Evolutionary conservation across 768 basidiomycete species (phyloP).

Genomic region (Suillus bovinus): DNA sequence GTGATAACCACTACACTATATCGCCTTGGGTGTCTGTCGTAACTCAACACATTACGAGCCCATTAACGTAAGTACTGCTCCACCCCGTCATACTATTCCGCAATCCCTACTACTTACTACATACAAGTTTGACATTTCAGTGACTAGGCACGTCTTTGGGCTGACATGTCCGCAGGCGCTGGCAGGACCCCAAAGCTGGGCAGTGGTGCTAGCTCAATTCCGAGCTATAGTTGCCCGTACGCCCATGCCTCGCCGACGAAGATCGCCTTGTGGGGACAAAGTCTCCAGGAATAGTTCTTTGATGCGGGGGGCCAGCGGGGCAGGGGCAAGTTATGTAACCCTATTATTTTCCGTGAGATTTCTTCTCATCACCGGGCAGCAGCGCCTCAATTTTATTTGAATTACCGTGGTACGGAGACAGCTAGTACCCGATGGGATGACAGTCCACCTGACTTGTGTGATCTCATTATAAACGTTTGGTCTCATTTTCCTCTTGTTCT

Average conservation of each 20-base stretch:
- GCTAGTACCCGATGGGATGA: neutral
- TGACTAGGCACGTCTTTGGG: neutral
- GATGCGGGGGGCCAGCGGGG: neutral
- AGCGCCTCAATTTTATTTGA: neutral
- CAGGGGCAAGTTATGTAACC: neutral
- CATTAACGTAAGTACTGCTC: neutral
- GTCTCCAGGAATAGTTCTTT: neutral
- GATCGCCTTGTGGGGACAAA: neutral
- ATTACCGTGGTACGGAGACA: too few relatives aligned
- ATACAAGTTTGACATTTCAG: neutral
- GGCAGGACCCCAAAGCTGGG: neutral
- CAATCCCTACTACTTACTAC: neutral
- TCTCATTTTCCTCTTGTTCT: neutral
- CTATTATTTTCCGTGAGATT: neutral
- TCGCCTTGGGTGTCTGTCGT: neutral
- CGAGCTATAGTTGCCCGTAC: neutral
- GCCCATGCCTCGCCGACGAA: neutral
- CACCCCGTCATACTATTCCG: too few relatives aligned
- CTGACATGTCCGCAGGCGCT: neutral
- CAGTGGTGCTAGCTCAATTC: neutral
- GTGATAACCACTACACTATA: constrained; percentile 11
- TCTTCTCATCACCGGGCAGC: neutral
- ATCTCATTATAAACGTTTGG: neutral
- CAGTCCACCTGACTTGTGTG: neutral
- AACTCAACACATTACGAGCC: neutral